Evolutionary conservation across 2,329 filamentous ascomycete species (phyloP), one percentile per base, ranked within the genome.

Genomic region (Stagonosporopsis tanaceti): DNA sequence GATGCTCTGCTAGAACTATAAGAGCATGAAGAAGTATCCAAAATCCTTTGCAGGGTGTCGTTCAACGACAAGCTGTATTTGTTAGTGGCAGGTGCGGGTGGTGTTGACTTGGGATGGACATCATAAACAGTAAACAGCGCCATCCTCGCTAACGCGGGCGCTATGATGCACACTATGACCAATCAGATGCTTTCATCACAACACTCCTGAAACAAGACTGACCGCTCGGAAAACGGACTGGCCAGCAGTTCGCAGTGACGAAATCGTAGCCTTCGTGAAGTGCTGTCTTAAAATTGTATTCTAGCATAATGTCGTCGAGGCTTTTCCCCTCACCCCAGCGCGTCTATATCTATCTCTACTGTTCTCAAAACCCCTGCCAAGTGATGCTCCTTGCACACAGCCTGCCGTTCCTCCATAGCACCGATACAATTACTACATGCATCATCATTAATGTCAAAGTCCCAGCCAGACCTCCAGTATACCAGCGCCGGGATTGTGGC

Each of bases 341-440:
- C 8, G 8, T 34, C 41, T 34, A 9, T 48, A n/a, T 15, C 5
- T 32, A 11, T n/a, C 15, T 34, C 25, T 32, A 5, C 8, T 28
- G 5, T 22, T 8, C 38, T 57, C 40, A 61, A 57, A 67, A 52
- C 9, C 37, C 58, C 20, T 63, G 61, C 67, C 66, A 71, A 9
- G 50, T 47, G 22, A 71, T 50, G 35, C 65, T 60, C 72, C 50
- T 74, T 61, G 63, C 73, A 73, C 66, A 80, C 34, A 77, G 57
- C 44, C 46, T 51, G 40, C 70, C 67, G 53, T 54, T 61, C 27
- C 61, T 70, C 53, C 69, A 37, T 15, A 80, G 73, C 2, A 79
- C 52, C 11, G 67, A 66, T 4, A 86, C 72, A 6, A 82, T 67
- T 0, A 77, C 46, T 6, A 82, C 50, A 74, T 88, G 86, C 32